These are phyloP conservation scores for Melampsora larici-populina DNA, from an alignment of 1,284 basidiomycete genomes.

Conservation along the genomic window DNA sequence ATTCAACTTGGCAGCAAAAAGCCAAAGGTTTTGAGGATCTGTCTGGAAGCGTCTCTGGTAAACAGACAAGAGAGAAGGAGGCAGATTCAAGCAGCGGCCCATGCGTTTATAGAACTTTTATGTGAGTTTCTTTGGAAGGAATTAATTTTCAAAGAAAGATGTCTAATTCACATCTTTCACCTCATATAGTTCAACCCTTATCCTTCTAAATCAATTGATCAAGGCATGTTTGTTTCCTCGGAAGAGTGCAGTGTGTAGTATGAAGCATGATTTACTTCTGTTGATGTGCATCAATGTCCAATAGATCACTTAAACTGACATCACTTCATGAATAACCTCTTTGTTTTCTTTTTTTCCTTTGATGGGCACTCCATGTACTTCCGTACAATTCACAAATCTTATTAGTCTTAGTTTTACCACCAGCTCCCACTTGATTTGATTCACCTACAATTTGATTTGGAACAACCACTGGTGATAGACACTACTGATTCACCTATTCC, in stretches of 20 bases:
- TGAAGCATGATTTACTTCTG: not conserved
- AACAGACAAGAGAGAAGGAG: not conserved
- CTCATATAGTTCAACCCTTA: constrained; percentile 30
- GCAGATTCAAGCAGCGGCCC: not conserved
- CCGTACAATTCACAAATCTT: constrained; percentile 33
- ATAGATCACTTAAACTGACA: not conserved
- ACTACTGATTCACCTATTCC: constrained; percentile 26
- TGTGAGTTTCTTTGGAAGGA: not conserved
- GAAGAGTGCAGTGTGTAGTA: constrained; percentile 37
- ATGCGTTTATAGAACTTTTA: not conserved
- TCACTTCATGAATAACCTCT: not conserved
- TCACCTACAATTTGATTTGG: constrained; percentile 38
- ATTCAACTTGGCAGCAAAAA: not conserved
- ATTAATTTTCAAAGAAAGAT: not conserved
- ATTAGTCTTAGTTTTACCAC: constrained; percentile 25
- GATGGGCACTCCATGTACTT: constrained; percentile 27
- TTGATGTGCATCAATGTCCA: not conserved
- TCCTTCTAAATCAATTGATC: constrained; percentile 8
- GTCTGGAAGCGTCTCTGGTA: not conserved
- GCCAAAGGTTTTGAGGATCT: not conserved
- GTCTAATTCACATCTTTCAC: not conserved
- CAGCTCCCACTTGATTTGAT: not conserved
- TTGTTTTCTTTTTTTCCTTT: constrained; percentile 25
- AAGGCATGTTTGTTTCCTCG: constrained; percentile 23
- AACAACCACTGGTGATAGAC: constrained; percentile 30